Evolutionary conservation across 1,284 basidiomycete species (phyloP).

Genomic region (Marasmius sp.): DNA sequence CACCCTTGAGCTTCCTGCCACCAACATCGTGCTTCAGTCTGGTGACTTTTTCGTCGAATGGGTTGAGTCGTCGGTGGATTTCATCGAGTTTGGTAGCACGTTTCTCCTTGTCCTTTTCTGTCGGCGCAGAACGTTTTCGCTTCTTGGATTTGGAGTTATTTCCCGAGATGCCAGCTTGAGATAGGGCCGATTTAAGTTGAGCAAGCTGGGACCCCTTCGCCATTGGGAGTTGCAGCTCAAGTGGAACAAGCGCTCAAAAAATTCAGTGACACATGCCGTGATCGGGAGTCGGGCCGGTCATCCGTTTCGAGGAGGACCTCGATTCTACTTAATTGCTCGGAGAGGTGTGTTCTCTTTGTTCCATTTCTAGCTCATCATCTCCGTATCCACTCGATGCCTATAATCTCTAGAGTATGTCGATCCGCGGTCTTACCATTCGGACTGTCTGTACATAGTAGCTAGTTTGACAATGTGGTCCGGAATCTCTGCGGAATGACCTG

Average conservation of each 20-base stretch:
- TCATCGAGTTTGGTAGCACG: slow-evolving; percentile 79
- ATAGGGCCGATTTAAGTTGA: slow-evolving; percentile 85
- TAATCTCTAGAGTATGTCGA: too few relatives aligned
- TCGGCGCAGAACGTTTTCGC: slow-evolving; percentile 57
- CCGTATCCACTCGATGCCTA: too few relatives aligned
- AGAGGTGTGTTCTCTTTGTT: too few relatives aligned
- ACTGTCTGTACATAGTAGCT: too few relatives aligned
- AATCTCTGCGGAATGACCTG: too few relatives aligned
- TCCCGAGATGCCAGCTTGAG: slow-evolving; percentile 72
- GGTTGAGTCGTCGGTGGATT: slow-evolving; percentile 86
- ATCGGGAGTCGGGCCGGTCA: not conserved
- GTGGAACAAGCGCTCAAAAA: not conserved
- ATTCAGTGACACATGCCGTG: not conserved
- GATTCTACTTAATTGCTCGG: too few relatives aligned
- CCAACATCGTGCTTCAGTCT: slow-evolving; percentile 92
- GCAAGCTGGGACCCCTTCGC: slow-evolving; percentile 78
- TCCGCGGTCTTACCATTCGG: too few relatives aligned
- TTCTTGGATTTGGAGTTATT: slow-evolving; percentile 65
- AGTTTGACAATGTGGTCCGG: too few relatives aligned
- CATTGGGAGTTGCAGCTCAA: slow-evolving; percentile 36
- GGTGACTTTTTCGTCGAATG: slow-evolving; percentile 91
- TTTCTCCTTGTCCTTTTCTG: slow-evolving; percentile 79
- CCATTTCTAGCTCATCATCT: too few relatives aligned
- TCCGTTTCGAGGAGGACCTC: too few relatives aligned
- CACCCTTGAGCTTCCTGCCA: slow-evolving; percentile 84